A percentile compares a stretch with the other conserved stretches of the same genome.
These are phyloP conservation scores for Neostapfia colusana DNA, from an alignment of 176 grass and related monocot genomes.

Conservation along the genomic window DNA sequence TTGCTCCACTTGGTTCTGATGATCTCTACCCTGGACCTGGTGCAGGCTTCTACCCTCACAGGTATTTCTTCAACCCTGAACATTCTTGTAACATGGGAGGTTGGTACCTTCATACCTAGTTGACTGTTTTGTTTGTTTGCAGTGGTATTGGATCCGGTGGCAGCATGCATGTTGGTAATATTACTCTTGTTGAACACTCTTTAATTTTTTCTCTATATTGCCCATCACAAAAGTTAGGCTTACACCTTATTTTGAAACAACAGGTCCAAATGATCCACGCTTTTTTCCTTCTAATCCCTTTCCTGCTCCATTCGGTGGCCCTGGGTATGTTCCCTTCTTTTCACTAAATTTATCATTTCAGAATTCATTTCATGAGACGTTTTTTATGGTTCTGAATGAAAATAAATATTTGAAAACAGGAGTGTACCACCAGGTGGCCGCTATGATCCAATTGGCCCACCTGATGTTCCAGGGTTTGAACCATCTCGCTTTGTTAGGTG, in stretches of 20 bases:
- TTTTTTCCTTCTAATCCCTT: constrained; percentile 73
- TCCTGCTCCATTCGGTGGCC: constrained; percentile 43
- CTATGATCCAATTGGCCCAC: constrained; percentile 80
- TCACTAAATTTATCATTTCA: neutral
- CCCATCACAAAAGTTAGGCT: neutral
- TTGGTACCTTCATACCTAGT: constrained; percentile 8
- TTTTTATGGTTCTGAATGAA: constrained; percentile 19
- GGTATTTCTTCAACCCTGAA: constrained; percentile 47
- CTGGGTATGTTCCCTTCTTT: constrained; percentile 45
- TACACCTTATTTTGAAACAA: constrained; percentile 20
- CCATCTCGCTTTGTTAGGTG: constrained; percentile 82
- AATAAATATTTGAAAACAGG: constrained; percentile 50
- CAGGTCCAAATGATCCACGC: constrained; percentile 78
- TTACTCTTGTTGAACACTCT: constrained; percentile 6
- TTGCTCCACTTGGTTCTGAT: constrained; percentile 57
- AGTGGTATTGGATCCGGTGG: constrained; percentile 63
- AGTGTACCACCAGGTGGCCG: constrained; percentile 56
- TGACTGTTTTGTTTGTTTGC: constrained; percentile 42
- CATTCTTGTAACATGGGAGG: neutral
- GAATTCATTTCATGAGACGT: neutral
- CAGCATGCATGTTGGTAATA: constrained; percentile 83
- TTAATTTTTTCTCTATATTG: neutral
- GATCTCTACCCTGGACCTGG: constrained; percentile 75
- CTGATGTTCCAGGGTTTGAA: constrained; percentile 86
- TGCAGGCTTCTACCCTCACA: constrained; percentile 75